phyloP scores from a whole-genome alignment of 805 yeast genomes.

The Zygotorulaspora chibaensis region DNA sequence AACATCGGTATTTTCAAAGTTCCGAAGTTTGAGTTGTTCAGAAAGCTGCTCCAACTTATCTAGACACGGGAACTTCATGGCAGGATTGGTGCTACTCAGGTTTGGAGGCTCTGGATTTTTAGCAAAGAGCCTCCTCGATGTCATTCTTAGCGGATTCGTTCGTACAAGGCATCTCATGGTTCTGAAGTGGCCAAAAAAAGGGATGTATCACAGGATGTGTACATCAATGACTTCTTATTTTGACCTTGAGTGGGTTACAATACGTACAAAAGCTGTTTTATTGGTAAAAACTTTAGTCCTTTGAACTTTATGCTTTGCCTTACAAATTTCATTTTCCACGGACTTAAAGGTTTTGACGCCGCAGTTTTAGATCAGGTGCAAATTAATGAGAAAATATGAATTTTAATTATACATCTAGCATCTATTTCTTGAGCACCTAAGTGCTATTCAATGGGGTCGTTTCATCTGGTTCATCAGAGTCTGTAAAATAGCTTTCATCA shows the following conservation, averaged over 20 bases:
- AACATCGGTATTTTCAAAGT: slow-evolving; percentile 1
- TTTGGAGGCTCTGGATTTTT: background rate
- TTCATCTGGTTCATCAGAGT: slow-evolving; percentile 24
- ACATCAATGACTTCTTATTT: background rate
- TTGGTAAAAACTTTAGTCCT: no score
- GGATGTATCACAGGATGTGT: background rate
- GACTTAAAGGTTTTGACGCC: background rate
- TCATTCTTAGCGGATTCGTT: background rate
- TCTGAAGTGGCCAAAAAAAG: no score
- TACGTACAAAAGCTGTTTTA: no score
- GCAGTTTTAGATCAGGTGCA: slow-evolving; percentile 7
- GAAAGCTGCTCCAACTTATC: slow-evolving; percentile 66
- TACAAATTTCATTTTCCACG: no score
- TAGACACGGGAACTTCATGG: slow-evolving; percentile 76
- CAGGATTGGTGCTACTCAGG: slow-evolving; percentile 47
- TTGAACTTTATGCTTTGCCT: no score
- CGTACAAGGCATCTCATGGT: background rate
- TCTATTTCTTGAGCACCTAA: background rate
- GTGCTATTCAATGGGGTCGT: slow-evolving; percentile 14
- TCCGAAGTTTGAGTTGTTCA: slow-evolving; percentile 23
- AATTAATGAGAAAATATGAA: background rate
- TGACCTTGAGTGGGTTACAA: no score
- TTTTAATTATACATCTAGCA: no score
- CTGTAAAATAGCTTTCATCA: slow-evolving; percentile 27
- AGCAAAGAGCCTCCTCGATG: slow-evolving; percentile 9